These are phyloP conservation scores for Claviceps digitariae DNA, from an alignment of 2,329 filamentous ascomycete genomes.

Conservation along the genomic window DNA sequence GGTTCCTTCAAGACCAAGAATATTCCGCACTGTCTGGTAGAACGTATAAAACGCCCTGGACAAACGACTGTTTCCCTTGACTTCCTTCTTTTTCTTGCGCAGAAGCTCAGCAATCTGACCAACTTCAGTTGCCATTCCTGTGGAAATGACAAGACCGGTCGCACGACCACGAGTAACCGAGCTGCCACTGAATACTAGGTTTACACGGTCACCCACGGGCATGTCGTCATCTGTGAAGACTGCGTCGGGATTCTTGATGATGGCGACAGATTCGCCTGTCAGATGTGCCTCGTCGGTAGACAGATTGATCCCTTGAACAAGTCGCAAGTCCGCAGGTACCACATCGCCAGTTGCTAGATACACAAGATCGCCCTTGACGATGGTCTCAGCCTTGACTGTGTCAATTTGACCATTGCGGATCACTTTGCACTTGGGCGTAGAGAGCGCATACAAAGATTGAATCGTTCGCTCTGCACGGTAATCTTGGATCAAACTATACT, in stretches of 20 bases:
- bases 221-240: constrained; percentile 39
- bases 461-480: constrained; percentile 49
- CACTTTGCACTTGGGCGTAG: constrained; percentile 45
- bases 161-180: constrained; percentile 60
- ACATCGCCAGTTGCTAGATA: constrained; percentile 51
- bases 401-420: constrained; percentile 38
- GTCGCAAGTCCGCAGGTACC: constrained; percentile 54
- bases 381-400: constrained; percentile 38
- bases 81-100: constrained; percentile 38
- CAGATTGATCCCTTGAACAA: constrained; percentile 55
- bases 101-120: constrained; percentile 63
- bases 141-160: constrained; percentile 53
- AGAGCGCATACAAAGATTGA: constrained; percentile 44
- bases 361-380: constrained; percentile 56
- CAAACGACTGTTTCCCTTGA: constrained; percentile 27
- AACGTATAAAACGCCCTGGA: constrained; percentile 28
- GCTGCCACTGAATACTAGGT: constrained; percentile 58
- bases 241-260: constrained; percentile 48
- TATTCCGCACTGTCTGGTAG: constrained; percentile 31
- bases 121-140: constrained; percentile 63
- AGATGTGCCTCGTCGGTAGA: constrained; percentile 64
- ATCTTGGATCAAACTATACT: constrained; percentile 40
- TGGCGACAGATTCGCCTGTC: constrained; percentile 59
- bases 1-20: constrained; percentile 60
- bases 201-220: constrained; percentile 54